Conservation (phyloP, 257 asterid genomes). For the Craterostigma plantagineum region DNA sequence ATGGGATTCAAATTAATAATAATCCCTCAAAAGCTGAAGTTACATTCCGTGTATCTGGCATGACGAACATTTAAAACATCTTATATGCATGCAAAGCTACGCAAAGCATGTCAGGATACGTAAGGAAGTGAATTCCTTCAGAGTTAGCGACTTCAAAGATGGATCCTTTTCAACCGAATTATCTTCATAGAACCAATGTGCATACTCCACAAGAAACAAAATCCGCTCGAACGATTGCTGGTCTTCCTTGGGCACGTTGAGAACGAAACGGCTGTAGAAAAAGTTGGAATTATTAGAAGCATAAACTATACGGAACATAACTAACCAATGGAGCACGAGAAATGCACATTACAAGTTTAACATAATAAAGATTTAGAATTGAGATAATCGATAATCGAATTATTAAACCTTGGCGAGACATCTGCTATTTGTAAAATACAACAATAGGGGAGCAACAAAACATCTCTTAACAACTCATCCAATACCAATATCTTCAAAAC, state of each 20-base stretch:
- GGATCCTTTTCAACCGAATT: conserved; percentile 88
- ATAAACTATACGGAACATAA: conserved; percentile 1
- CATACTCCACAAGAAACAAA: conserved; percentile 91
- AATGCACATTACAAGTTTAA: too few species aligned
- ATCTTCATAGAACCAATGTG: conserved; percentile 98
- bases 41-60: too few species aligned
- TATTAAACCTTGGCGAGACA: too few species aligned
- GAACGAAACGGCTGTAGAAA: conserved; percentile 80
- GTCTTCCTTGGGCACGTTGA: conserved; percentile 96
- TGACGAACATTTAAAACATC: not conserved
- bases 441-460: too few species aligned
- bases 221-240: conserved; percentile 96
- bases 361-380: too few species aligned
- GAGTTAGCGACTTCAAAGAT: conserved; percentile 74
- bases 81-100: not conserved
- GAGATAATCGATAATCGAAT: too few species aligned
- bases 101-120: conserved; percentile 41
- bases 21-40: too few species aligned
- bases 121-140: conserved; percentile 83
- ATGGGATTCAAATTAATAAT: too few species aligned
- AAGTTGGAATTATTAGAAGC: not conserved
- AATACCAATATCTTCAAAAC: not conserved
- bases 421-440: too few species aligned
- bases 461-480: not conserved
- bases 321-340: not conserved